Percentiles rank a stretch among this genome's conserved stretches.
phyloP scores from a whole-genome alignment of 2,329 filamentous ascomycete species.

The Capronia americana region DNA sequence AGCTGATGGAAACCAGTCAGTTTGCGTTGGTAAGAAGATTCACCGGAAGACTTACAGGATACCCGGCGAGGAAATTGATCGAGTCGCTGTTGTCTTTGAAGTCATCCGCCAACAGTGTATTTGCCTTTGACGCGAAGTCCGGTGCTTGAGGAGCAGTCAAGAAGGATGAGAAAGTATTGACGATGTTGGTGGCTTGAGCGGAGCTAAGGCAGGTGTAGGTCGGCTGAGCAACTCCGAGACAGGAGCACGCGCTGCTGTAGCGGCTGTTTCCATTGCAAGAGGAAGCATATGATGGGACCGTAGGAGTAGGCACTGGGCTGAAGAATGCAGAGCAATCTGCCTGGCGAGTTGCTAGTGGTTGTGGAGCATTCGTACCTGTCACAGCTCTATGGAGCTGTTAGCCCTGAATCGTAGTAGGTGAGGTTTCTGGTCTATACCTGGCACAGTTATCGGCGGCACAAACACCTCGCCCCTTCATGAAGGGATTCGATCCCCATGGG shows the following conservation, averaged over 20 bases:
- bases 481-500: constrained; percentile 11
- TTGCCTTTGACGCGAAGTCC: constrained; percentile 32
- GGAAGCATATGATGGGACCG: constrained; percentile 28
- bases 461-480: constrained; percentile 17
- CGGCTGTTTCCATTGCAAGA: constrained; percentile 19
- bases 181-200: constrained; percentile 24
- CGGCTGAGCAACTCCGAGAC: constrained; percentile 21
- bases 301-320: constrained; percentile 20
- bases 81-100: constrained; percentile 35
- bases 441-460: constrained; percentile 30
- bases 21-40: neutral
- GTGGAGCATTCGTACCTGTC: constrained; percentile 20
- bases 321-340: constrained; percentile 30
- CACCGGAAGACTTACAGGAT: constrained; percentile 22
- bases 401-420: neutral
- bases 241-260: constrained; percentile 29
- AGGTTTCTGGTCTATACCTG: constrained; percentile 12
- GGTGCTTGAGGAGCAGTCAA: constrained; percentile 30
- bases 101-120: constrained; percentile 30
- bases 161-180: constrained; percentile 30
- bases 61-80: constrained; percentile 32
- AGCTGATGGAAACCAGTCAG: constrained; percentile 12
- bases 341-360: constrained; percentile 25
- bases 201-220: constrained; percentile 22
- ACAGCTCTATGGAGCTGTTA: constrained; percentile 22